A percentile compares a stretch with the other conserved stretches of the same genome.
phyloP scores from a whole-genome alignment of 2,329 filamentous ascomycete genomes.

The Aspergillus ustus region DNA sequence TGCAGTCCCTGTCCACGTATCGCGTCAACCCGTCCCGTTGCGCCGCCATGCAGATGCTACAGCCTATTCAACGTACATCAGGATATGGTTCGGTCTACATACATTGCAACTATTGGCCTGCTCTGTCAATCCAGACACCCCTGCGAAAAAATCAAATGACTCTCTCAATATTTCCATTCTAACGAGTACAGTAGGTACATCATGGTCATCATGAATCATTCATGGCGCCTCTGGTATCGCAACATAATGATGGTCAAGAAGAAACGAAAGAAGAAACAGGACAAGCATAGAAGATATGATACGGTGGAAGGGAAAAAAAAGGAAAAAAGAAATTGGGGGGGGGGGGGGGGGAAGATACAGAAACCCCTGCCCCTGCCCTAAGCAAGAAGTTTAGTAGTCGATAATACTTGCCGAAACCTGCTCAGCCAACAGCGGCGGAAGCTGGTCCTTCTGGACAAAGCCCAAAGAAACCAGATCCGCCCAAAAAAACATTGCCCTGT shows the following conservation, averaged over 20 bases:
- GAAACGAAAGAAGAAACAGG: not conserved
- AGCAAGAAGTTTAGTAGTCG: constrained; percentile 56
- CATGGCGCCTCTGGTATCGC: constrained; percentile 19
- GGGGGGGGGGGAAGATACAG: not conserved
- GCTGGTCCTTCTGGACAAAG: constrained; percentile 72
- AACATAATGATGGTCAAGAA: constrained; percentile 11
- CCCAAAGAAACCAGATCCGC: constrained; percentile 82
- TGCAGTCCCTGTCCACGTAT: not conserved
- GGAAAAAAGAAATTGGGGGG: not conserved
- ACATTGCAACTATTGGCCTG: too few species aligned
- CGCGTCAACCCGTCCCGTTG: not conserved
- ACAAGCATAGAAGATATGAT: too few species aligned
- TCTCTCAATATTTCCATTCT: not conserved
- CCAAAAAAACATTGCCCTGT: constrained; percentile 92
- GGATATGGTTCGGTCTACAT: not conserved
- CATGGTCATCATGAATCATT: constrained; percentile 19
- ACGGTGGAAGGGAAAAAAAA: not conserved
- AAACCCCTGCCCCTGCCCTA: not conserved
- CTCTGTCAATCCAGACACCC: too few species aligned
- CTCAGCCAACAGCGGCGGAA: constrained; percentile 69
- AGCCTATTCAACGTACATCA: not conserved
- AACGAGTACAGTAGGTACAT: constrained; percentile 19
- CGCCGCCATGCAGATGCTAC: not conserved
- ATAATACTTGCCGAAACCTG: constrained; percentile 68
- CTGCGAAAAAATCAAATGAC: not conserved